These are phyloP conservation scores for Keqinozyma sinolaborantium DNA, from an alignment of 1,139 yeast genomes.

Conservation along the genomic window DNA sequence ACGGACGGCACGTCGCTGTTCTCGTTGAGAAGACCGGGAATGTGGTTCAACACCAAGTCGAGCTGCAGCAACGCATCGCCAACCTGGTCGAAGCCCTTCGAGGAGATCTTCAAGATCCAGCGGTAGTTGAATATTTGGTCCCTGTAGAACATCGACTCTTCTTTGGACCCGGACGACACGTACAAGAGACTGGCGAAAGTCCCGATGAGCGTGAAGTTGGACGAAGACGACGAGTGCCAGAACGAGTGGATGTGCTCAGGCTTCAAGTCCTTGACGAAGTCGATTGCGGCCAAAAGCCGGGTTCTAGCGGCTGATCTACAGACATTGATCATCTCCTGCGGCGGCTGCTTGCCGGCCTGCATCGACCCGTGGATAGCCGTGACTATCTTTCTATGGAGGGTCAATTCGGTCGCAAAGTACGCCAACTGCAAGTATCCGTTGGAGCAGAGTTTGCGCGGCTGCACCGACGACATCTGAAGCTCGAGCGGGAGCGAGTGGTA, in stretches of 20 bases:
- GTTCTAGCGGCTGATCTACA: slow-evolving; percentile 85
- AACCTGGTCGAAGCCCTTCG: slow-evolving; percentile 74
- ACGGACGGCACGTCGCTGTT: slow-evolving; percentile 37
- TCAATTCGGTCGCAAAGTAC: slow-evolving; percentile 83
- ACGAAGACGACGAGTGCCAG: slow-evolving; percentile 82
- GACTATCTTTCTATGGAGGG: slow-evolving; percentile 77
- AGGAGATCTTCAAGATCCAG: slow-evolving; percentile 67
- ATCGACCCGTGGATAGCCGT: slow-evolving; percentile 50
- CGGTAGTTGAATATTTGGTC: slow-evolving; percentile 72
- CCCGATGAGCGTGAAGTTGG: slow-evolving; percentile 78
- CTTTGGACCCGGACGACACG: slow-evolving; percentile 55
- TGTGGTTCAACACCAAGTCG: slow-evolving; percentile 60
- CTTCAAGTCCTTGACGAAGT: slow-evolving; percentile 69
- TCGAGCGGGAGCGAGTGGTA: slow-evolving; percentile 72
- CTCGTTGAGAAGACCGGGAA: slow-evolving; percentile 62
- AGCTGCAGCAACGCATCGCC: slow-evolving; percentile 64
- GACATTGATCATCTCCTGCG: slow-evolving; percentile 56
- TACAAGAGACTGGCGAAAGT: slow-evolving; percentile 79
- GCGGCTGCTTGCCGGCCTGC: slow-evolving; percentile 38
- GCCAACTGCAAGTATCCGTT: slow-evolving; percentile 81
- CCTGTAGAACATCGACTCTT: slow-evolving; percentile 61
- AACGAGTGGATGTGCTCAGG: slow-evolving; percentile 82
- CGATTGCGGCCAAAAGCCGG: slow-evolving; percentile 75
- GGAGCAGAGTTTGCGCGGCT: slow-evolving; percentile 57
- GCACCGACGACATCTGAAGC: slow-evolving; percentile 61